Evolutionary conservation across 2,329 filamentous ascomycete species (phyloP), one percentile per base, ranked within the genome.

Genomic region (Microdochium paspali): DNA sequence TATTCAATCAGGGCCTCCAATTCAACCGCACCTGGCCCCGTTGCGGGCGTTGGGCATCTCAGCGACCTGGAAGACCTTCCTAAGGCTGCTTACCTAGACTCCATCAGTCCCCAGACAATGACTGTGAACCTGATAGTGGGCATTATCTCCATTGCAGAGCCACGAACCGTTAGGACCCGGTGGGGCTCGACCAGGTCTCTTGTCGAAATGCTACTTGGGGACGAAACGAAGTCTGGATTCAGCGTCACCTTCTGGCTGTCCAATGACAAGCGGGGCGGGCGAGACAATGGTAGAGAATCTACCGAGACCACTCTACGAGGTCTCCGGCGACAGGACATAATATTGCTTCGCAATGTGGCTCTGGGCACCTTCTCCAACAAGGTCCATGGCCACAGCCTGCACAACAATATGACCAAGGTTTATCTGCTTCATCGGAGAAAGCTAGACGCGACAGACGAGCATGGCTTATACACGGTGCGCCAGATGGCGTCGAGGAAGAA

Each of bases 301-400:
- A 44, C 54, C 3, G 53, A 53, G 30, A 42, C 42, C 2, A 48
- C 53, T n/a, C 43, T 64, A n/a, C 55, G 49, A 23, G 64, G 60
- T 0, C 66, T 95, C 26, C 74, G 82, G 43, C 68, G 80, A 0
- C 84, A 85, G 56, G 89, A 97, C 59, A 78, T 95, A 1, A 71
- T 97, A 4, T 72, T 95, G 13, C 61, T 95, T 50, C 81, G 83
- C 48, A 90, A 91, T 56, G 82, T 95, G 6, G 89, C 85, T 1
- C 70, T 97, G 46, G 80, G 80, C 46, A 79, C 80, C 3, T 97
- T 91, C 61, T 76, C 77, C 46, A 79, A 80, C 44, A 83, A 78
- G 56, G 90, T 96, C 0, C 90, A 93, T 56, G 90, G 91, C 0
- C 86, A 94, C 62, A 93, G 85, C 58, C 67, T 96, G 51, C 79